Base-by-base conservation (phyloP, 2,329 filamentous ascomycete species). In the Penicillium nordicum region DNA sequence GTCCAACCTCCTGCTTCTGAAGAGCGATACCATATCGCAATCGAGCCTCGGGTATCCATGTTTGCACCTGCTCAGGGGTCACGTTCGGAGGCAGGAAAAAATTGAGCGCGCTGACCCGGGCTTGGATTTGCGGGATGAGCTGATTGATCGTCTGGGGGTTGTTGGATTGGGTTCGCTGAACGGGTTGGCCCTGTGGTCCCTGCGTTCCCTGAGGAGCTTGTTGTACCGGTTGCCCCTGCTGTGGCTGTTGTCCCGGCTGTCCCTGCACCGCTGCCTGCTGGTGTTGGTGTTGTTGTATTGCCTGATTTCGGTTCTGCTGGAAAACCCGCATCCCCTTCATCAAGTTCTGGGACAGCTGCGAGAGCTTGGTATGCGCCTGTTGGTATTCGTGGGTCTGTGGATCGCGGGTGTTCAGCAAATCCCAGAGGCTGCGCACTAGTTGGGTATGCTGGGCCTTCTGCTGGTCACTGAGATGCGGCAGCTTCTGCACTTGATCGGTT, bases 401-500 rank as follows among this genome's bases (percentile, higher is more conserved):
- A 12, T 81, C 75, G 40, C 77, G 76, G 41, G 67, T 76, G 57
- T 82, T 79, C 49, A 82, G 73, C 32, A 77, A 69, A 30, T 78
- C 76, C 82, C 83, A 86, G 48, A 84, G 75, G 58, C 75, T 79
- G 55, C 78, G 76, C 59, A 86, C 78, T 21, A 80, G 74, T 47
- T 77, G 72, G 55, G 80, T 80, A 65, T 84, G 84, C 61, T 82
- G 79, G 43, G 76, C 70, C 71, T 85, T 86, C 63, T 82, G 78
- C 47, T 79, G 72, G 9, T 82, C 80, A 58, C 72, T 79, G 30
- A 86, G 73, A 68, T 79, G 76, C 5, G 80, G 80, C 6, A 84
- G 73, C 55, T 76, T 77, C 58, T 79, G 76, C 50, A 84, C 80
- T 58, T 82, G 79, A 55, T 80, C 78, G 30, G 80, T 79, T 43